A percentile compares a stretch with the other conserved stretches of the same genome.
Conservation (phyloP, 345 rosid genomes). For the Trapa incisa region DNA sequence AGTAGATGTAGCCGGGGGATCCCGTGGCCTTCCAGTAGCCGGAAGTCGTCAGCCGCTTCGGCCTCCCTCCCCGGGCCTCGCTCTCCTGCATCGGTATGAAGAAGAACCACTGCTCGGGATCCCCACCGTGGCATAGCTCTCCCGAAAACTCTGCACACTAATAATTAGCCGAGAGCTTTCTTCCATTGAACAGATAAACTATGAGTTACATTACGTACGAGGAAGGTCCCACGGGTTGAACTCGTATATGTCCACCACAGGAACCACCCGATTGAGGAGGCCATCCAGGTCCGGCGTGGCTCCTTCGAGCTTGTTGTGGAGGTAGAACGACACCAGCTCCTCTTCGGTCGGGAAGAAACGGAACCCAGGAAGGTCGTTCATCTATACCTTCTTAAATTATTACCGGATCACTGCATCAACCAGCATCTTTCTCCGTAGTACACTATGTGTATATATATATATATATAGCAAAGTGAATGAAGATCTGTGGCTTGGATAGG, state of each 20-base stretch:
- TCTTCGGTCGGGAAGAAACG: conserved; percentile 51
- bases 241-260: conserved; percentile 27
- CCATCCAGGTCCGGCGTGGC: conserved; percentile 12
- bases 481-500: too few relatives aligned
- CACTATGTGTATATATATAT: too few relatives aligned
- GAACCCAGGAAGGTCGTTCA: conserved; percentile 31
- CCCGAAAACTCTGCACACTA: conserved; percentile 18
- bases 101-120: conserved; percentile 37
- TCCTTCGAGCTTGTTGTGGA: conserved; percentile 22
- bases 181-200: too few relatives aligned
- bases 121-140: conserved; percentile 17
- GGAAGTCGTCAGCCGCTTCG: conserved; percentile 21
- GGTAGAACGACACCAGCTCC: conserved; percentile 35
- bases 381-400: background rate
- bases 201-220: conserved; percentile 10
- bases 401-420: background rate
- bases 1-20: conserved; percentile 25
- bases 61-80: conserved; percentile 32
- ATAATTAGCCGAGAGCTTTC: background rate
- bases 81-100: conserved; percentile 29
- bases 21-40: conserved; percentile 41
- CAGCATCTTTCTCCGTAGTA: background rate
- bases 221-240: conserved; percentile 33
- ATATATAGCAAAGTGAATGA: too few relatives aligned
- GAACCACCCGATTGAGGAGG: conserved; percentile 28